phyloP scores from a whole-genome alignment of 1,284 basidiomycete species.

The Limonomyces culmigenus region DNA sequence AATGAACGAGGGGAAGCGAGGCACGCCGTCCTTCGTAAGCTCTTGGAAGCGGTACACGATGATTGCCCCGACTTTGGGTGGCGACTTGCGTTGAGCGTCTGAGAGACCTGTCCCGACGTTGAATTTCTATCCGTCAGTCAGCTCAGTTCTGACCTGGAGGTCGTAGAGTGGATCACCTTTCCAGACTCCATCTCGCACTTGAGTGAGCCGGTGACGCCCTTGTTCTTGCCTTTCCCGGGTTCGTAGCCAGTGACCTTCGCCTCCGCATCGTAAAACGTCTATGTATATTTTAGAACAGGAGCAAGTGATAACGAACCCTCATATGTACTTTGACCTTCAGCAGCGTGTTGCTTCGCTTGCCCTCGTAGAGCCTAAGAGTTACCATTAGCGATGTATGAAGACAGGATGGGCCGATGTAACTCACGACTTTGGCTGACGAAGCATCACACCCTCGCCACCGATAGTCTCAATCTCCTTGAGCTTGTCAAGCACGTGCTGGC shows the following conservation, averaged over 20 bases:
- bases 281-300: background rate
- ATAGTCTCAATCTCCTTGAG: conserved; percentile 34
- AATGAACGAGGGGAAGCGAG: conserved; percentile 42
- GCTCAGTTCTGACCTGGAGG: background rate
- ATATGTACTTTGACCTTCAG: conserved; percentile 39
- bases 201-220: conserved; percentile 33
- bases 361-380: conserved; percentile 26
- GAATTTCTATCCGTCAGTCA: conserved; percentile 22
- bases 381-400: background rate
- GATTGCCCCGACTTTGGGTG: conserved; percentile 41
- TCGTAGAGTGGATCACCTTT: conserved; percentile 19
- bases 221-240: conserved; percentile 36
- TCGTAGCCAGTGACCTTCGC: conserved; percentile 42
- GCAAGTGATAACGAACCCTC: too few species aligned
- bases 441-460: conserved; percentile 55
- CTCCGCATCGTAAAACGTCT: conserved; percentile 53
- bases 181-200: conserved; percentile 48
- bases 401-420: conserved; percentile 8
- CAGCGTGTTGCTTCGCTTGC: conserved; percentile 30
- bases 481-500: conserved; percentile 34
- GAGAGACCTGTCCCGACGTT: conserved; percentile 37
- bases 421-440: conserved; percentile 35
- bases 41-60: conserved; percentile 53
- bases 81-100: conserved; percentile 32
- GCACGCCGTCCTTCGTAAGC: conserved; percentile 37